These are phyloP conservation scores for Neobulgaria alba DNA, from an alignment of 2,329 filamentous ascomycete genomes.

Conservation along the genomic window DNA sequence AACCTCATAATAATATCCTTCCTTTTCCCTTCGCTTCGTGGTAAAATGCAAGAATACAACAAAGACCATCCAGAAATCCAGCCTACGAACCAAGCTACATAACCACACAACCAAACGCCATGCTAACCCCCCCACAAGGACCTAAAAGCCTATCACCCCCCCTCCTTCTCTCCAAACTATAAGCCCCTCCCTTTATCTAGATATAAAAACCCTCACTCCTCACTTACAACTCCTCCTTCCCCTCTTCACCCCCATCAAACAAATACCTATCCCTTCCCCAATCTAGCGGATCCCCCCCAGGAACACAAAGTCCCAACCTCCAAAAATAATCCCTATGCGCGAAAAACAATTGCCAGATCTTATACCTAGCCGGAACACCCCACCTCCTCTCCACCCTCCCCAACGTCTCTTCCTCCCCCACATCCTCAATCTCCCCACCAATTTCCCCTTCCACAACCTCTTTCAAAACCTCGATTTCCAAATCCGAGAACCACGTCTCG, in stretches of 20 bases:
- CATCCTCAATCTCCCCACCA: background rate
- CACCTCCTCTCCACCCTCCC: conserved; percentile 19
- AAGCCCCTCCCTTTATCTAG: too few species aligned
- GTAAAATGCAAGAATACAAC: too few species aligned
- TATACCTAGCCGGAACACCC: conserved; percentile 41
- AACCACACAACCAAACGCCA: too few species aligned
- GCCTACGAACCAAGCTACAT: too few species aligned
- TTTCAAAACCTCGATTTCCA: background rate
- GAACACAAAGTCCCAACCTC: conserved; percentile 82
- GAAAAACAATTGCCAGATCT: conserved; percentile 88
- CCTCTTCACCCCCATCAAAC: conserved; percentile 26
- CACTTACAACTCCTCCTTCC: conserved; percentile 4
- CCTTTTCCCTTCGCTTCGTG: too few species aligned
- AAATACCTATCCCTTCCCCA: conserved; percentile 50
- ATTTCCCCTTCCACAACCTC: background rate
- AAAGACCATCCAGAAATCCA: too few species aligned
- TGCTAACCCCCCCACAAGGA: too few species aligned
- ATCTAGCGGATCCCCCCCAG: conserved; percentile 63
- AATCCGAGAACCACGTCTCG: conserved; percentile 9
- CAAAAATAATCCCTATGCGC: conserved; percentile 96
- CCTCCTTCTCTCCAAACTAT: background rate
- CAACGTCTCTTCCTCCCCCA: background rate
- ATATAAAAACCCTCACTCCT: conserved; percentile 5
- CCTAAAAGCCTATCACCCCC: too few species aligned
- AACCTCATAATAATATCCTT: too few species aligned